A percentile compares a stretch with the other conserved stretches of the same genome.
Evolutionary conservation across 208 protist species (phyloP).

Genomic region (Tritrichomonas foetus): DNA sequence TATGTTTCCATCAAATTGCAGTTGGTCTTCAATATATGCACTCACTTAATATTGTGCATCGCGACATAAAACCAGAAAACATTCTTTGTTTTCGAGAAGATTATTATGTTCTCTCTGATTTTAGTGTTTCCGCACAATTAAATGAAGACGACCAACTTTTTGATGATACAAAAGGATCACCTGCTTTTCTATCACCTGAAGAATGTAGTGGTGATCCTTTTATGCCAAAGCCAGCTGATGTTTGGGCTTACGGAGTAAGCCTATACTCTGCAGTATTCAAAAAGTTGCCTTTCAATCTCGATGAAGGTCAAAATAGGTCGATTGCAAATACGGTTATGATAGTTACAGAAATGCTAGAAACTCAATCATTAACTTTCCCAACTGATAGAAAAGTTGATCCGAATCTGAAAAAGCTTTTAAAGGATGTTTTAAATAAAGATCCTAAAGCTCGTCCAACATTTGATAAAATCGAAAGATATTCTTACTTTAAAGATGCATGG

Average conservation of each 20-base stretch:
- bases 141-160: not conserved
- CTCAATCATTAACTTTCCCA: not conserved
- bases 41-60: not conserved
- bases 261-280: not conserved
- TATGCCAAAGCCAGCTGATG: not conserved
- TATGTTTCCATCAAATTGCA: conserved; percentile 1
- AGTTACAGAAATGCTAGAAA: not conserved
- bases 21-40: not conserved
- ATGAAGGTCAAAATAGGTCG: not conserved
- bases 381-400: not conserved
- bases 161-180: conserved; percentile 16
- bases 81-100: not conserved
- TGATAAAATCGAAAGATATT: not conserved
- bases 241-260: conserved; percentile 7
- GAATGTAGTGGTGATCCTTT: not conserved
- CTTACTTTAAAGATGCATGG: not conserved
- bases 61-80: conserved; percentile 20
- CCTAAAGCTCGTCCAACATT: not conserved
- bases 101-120: not conserved
- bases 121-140: not conserved
- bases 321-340: not conserved
- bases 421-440: not conserved
- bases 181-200: conserved; percentile 15
- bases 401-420: not conserved
- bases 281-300: not conserved